phyloP scores from a whole-genome alignment of 2,329 filamentous ascomycete genomes.

The Paecilomyces dactylethromorphus region DNA sequence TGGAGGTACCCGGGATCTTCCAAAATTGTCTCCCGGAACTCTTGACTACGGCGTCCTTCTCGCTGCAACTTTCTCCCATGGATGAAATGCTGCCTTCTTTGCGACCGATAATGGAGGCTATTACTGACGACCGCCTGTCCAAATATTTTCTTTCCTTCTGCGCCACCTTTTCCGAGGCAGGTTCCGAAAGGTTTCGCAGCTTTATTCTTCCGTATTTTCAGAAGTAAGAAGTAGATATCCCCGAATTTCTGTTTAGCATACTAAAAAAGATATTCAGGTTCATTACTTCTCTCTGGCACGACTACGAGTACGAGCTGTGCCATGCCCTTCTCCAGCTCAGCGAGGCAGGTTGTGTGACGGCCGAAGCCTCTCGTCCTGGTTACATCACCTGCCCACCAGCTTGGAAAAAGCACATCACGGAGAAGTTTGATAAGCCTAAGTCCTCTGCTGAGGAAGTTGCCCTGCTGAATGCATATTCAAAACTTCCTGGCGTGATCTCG shows the following conservation, averaged over 20 bases:
- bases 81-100: slow-evolving; percentile 69
- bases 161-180: slow-evolving; percentile 68
- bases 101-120: slow-evolving; percentile 55
- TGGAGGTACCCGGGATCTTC: slow-evolving; percentile 16
- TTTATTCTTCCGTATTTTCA: slow-evolving; percentile 78
- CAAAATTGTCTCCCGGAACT: slow-evolving; percentile 25
- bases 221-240: slow-evolving; percentile 45
- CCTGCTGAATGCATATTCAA: slow-evolving; percentile 61
- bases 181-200: slow-evolving; percentile 66
- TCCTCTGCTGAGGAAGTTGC: slow-evolving; percentile 53
- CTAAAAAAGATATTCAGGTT: slow-evolving; percentile 48
- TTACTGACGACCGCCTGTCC: slow-evolving; percentile 61
- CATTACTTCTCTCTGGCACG: slow-evolving; percentile 64
- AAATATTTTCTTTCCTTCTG: slow-evolving; percentile 79
- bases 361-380: slow-evolving; percentile 33
- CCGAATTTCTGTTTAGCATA: slow-evolving; percentile 3
- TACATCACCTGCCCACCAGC: slow-evolving; percentile 33
- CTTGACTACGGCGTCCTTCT: slow-evolving; percentile 51
- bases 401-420: slow-evolving; percentile 68
- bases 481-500: slow-evolving; percentile 54
- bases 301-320: slow-evolving; percentile 62
- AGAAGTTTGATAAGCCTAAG: slow-evolving; percentile 52
- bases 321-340: slow-evolving; percentile 59
- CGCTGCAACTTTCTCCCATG: slow-evolving; percentile 70
- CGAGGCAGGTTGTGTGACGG: slow-evolving; percentile 45